Evolutionary conservation across 2,329 filamentous ascomycete genomes (phyloP), one percentile per base, ranked within the genome.

Genomic region (Phialemoniopsis sp.): DNA sequence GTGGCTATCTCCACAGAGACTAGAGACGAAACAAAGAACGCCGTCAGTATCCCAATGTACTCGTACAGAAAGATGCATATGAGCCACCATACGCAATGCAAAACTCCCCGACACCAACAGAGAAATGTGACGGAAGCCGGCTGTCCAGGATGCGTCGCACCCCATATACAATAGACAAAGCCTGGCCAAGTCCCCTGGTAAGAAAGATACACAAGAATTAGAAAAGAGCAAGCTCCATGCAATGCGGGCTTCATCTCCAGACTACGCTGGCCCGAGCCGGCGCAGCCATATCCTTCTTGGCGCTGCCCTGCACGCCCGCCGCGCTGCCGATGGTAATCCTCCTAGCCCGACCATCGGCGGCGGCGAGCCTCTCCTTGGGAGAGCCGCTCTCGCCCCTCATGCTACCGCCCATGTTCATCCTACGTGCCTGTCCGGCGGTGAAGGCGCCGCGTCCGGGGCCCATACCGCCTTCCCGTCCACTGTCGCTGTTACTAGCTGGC

Each of bases 401-500:
- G 44, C 62, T 67, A 13, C 64, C 65, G 29, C 68, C 66, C 41
- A 79, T 56, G 47, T 77, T 73, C 75, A 80, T 79, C 34, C 76
- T 66, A 38, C 76, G 59, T 16, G 75, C 76, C 51, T 80, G 76
- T 3, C 73, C 74, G 2, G 70, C 60, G 10, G 74, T 78, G 45
- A 80, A 64, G 4, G 59, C 55, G 29, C 50, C 40, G 18, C 40
- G 39, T 13, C 38, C 39, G 3, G 36, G 35, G 6, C 46, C 37
- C 13, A n/a, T n/a, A n/a, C 46, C 41, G 32, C 43, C 62, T 65
- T 58, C 13, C 53, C 44, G 37, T 55, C 60, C 39, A 49, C 50
- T 50, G 16, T 72, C 66, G 3, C 37, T 39, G 21, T 13, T 14
- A n/a, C 31, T 32, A 28, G 43, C 39, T 4, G 64, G 59, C 2